phyloP scores from a whole-genome alignment of 495 filamentous ascomycete genomes.

The Cladorrhinum samala region DNA sequence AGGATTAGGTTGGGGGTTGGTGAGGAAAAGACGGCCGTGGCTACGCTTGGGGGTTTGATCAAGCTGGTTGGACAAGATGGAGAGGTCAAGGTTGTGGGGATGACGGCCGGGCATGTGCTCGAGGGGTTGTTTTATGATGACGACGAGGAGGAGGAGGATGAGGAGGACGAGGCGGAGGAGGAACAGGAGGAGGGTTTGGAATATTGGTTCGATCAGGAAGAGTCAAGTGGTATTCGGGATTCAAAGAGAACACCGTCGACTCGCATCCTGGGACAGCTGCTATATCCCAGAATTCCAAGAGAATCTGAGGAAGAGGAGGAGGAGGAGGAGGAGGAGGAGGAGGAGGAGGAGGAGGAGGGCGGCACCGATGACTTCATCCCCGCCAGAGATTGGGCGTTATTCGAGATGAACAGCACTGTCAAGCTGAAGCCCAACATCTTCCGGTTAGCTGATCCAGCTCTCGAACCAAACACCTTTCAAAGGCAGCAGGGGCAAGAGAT shows the following conservation, averaged over 20 bases:
- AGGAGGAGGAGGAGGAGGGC: background rate
- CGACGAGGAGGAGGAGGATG: background rate
- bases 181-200: too few relatives aligned
- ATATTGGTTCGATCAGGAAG: too few relatives aligned
- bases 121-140: constrained; percentile 3
- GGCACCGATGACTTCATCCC: background rate
- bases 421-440: constrained; percentile 14
- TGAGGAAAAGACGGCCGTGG: background rate
- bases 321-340: too few relatives aligned
- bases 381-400: constrained; percentile 10
- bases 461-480: background rate
- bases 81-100: constrained; percentile 11
- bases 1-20: constrained; percentile 2
- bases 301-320: background rate
- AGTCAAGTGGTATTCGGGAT: too few relatives aligned
- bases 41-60: constrained; percentile 15
- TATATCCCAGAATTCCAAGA: background rate
- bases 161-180: background rate
- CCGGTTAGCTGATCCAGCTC: background rate
- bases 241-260: too few relatives aligned
- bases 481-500: background rate
- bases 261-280: background rate
- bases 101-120: constrained; percentile 17
- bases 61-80: constrained; percentile 11
- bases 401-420: constrained; percentile 5